Evolutionary conservation across 306 rosid species (phyloP).

Genomic region (Dalbergia cultrata): DNA sequence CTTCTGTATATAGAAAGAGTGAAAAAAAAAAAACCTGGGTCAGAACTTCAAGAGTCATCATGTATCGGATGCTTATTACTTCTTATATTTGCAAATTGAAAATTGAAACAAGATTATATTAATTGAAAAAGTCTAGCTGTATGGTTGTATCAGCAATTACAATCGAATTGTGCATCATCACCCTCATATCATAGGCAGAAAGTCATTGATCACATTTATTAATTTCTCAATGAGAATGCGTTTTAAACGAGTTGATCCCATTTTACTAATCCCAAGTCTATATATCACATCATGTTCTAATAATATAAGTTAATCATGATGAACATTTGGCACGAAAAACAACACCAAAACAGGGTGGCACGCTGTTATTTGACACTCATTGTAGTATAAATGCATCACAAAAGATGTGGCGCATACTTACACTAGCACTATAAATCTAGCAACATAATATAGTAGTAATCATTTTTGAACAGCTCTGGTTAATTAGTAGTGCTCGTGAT

Average conservation of each 20-base stretch:
- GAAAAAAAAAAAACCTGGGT: not conserved
- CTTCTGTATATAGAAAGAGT: not conserved
- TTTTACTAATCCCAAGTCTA: not conserved
- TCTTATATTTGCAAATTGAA: not conserved
- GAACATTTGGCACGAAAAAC: slow-evolving; percentile 14
- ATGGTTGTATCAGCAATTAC: not conserved
- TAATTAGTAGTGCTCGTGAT: not conserved
- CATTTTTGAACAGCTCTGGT: not conserved
- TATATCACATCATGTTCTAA: not conserved
- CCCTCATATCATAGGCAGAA: too few species aligned
- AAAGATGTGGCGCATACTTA: not conserved
- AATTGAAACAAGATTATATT: not conserved
- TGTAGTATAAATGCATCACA: slow-evolving; percentile 12
- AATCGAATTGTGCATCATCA: too few species aligned
- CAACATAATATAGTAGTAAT: not conserved
- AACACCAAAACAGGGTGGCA: not conserved
- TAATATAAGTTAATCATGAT: not conserved
- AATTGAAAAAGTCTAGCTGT: not conserved
- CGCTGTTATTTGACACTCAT: slow-evolving; percentile 36
- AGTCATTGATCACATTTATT: too few species aligned
- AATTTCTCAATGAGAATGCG: not conserved
- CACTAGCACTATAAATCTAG: not conserved
- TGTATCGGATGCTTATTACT: not conserved
- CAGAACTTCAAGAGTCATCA: not conserved
- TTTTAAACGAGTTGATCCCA: not conserved